Evolutionary conservation across 129 eudicot species (phyloP).

Genomic region (Pulicaria dysenterica): DNA sequence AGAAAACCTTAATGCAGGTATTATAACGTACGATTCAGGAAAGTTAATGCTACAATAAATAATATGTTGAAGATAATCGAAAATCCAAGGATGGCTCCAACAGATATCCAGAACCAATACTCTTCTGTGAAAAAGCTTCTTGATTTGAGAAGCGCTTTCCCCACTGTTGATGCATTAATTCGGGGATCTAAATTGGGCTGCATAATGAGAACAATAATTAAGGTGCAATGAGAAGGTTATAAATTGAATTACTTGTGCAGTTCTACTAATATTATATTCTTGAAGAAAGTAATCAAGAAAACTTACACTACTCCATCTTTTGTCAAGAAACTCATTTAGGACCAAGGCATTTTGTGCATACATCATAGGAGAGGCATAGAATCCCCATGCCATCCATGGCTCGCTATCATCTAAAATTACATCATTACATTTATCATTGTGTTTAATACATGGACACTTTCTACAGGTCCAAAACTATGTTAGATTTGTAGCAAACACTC

Average conservation of each 20-base stretch:
- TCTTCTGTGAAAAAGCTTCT: conserved; percentile 35
- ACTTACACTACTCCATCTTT: conserved; percentile 60
- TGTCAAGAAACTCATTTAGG: conserved; percentile 52
- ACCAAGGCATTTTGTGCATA: conserved; percentile 65
- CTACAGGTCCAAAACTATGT: neutral
- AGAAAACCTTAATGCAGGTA: neutral
- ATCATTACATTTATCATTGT: conserved; percentile 6
- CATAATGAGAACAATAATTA: neutral
- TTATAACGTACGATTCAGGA: conserved; percentile 43
- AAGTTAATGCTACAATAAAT: conserved; percentile 54
- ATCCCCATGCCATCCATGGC: conserved; percentile 60
- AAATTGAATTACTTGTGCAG: neutral
- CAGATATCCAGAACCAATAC: conserved; percentile 52
- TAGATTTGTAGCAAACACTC: neutral
- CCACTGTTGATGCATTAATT: conserved; percentile 41
- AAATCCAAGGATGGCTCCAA: conserved; percentile 57
- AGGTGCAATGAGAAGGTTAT: neutral
- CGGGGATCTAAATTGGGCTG: conserved; percentile 37
- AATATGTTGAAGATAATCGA: conserved; percentile 47
- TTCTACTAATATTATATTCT: neutral
- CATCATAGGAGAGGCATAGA: conserved; percentile 62
- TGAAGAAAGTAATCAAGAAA: conserved; percentile 4
- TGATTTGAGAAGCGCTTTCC: conserved; percentile 39
- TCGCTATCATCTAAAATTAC: conserved; percentile 43
- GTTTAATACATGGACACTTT: neutral